These are phyloP conservation scores for Syncephalis plumigaleata DNA, from an alignment of 371 early-diverging fungal genomes.

Conservation along the genomic window DNA sequence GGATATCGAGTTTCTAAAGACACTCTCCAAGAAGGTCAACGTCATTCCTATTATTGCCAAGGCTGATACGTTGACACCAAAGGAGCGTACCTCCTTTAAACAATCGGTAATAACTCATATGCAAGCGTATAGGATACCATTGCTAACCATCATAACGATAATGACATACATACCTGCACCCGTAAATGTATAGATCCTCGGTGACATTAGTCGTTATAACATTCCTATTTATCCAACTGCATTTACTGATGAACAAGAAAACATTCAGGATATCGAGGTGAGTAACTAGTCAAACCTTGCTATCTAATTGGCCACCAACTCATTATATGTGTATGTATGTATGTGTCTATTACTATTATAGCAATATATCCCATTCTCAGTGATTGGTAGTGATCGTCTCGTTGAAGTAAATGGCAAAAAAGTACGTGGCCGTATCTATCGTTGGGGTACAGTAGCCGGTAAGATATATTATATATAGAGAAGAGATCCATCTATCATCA, in stretches of 20 bases:
- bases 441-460: conserved; percentile 95
- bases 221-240: conserved; percentile 52
- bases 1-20: conserved; percentile 74
- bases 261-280: conserved; percentile 45
- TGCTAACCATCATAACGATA: too few relatives aligned
- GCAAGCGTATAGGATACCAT: conserved; percentile 1
- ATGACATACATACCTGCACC: too few relatives aligned
- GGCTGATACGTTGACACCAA: conserved; percentile 43
- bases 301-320: too few relatives aligned
- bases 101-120: conserved; percentile 26
- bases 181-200: conserved; percentile 45
- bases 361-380: conserved; percentile 79
- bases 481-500: background rate
- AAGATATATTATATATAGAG: conserved; percentile 7
- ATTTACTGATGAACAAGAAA: conserved; percentile 36
- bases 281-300: too few relatives aligned
- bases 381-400: conserved; percentile 74
- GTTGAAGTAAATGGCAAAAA: conserved; percentile 46
- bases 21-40: conserved; percentile 63
- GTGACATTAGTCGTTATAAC: conserved; percentile 47
- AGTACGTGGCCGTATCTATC: conserved; percentile 82
- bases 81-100: conserved; percentile 44
- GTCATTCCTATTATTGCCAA: conserved; percentile 77
- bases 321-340: too few relatives aligned
- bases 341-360: conserved; percentile 13